Evolutionary conservation across 2,329 filamentous ascomycete species (phyloP), one percentile per base, ranked within the genome.

Genomic region (Sporothrix pseudoabietina): DNA sequence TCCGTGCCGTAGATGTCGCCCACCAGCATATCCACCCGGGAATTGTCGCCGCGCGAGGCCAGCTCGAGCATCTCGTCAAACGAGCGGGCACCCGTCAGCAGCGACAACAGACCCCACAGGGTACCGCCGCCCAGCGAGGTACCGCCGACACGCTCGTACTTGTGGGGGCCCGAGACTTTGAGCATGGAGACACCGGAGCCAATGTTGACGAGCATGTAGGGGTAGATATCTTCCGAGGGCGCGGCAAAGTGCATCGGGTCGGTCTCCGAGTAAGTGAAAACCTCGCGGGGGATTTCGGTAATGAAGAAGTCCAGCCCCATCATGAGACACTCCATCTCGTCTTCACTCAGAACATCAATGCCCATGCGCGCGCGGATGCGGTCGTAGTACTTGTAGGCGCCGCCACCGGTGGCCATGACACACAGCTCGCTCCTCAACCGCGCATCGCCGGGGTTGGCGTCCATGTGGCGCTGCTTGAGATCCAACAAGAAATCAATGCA

Each of bases 291-390:
- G 74, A 99, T 98, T 81, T 98, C 94, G 76, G 94, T 97, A 80
- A 98, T 98, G 86, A 99, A 98, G 84, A 98, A 99, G 81, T 99
- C 96, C 59, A 99, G 90, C 94, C 93, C 94, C 79, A 96, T 96
- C 76, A 99, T 99, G 74, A 99, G 84, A 80, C 96, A 99, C 82
- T 97, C 94, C 96, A 99, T 99, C 83, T 99, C 96, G 79, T 99
- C 96, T 82, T 98, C 96, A 59, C 94, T 87, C 78, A 94, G 85
- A 26, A 99, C 94, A 79, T 98, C 92, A 1, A 97, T 93, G 16
- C 92, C 92, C 69, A 99, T 84, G 4, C 91, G 90, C 75, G 95
- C 89, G 79, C 90, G 91, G 78, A 99, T 94, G 81, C 90, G 91
- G 81, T 98, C 94, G 81, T 98, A 98, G 83, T 93, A 99, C 82